Base-by-base conservation (phyloP, 2,329 filamentous ascomycete species). In the Phialophora tarda region DNA sequence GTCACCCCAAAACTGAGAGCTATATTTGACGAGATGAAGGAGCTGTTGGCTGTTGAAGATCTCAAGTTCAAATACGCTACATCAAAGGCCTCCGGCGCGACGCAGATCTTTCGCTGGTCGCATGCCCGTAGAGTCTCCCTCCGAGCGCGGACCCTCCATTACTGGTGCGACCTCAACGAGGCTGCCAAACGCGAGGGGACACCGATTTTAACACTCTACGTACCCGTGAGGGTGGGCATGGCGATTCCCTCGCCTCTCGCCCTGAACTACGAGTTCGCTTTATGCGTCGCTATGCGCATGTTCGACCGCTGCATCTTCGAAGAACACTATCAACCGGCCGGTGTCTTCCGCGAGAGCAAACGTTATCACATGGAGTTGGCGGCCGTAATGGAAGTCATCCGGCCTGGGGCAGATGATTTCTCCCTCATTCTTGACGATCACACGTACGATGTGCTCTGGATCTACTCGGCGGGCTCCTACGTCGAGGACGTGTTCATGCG, bases 261-360 rank as follows among this genome's bases (percentile, higher is more conserved):
- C 0, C 28, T 51, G n/a, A 51, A 8, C 21, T 60, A 30, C 44
- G 44, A 60, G 28, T 47, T 51, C 1, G 58, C 58, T 6, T 51
- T 60, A 51, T 60, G 44, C 44, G 30, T 60, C 12, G 44, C 58
- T n/a, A 51, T 51, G 44, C 58, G 44, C 30, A 41, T 26, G 21
- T 60, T 60, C 41, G 58, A 60, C 30, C 58, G 58, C 10, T 60
- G 58, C 26, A 60, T 60, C 44, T 60, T 60, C 28, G 58, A 60
- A 34, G 58, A 60, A 48, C 44, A 60, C 26, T 60, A 60, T 24
- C 44, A 50, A 51, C 58, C 58, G 7, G 58, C 41, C n/a, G 58
- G 44, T 23, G 41, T 60, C 26, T 60, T 34, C 6, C 44, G 58
- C 14, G 58, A 60, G 26, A 32, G 44, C 58, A 50, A 51, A 11